Conservation (phyloP, 2,329 filamentous ascomycete species). For the Curvularia hawaiiensis region DNA sequence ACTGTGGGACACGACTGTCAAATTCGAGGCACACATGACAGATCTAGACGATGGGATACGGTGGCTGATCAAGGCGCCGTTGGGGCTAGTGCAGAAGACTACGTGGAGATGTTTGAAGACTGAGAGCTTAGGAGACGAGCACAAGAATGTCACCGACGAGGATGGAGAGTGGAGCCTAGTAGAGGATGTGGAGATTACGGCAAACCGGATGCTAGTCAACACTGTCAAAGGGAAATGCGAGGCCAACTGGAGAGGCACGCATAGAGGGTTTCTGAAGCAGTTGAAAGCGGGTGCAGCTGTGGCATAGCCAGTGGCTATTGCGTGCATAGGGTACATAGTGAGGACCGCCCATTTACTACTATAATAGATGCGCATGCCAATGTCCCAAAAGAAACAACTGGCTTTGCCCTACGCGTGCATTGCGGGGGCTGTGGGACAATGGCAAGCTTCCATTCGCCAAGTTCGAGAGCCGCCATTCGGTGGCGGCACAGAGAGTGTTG, state of each 20-base stretch:
- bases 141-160: conserved; percentile 16
- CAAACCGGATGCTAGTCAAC: conserved; percentile 39
- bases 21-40: conserved; percentile 43
- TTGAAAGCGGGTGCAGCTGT: conserved; percentile 17
- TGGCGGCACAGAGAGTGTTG: conserved; percentile 1
- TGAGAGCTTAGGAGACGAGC: conserved; percentile 19
- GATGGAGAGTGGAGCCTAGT: conserved; percentile 40
- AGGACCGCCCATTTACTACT: neutral
- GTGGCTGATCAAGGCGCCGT: conserved; percentile 44
- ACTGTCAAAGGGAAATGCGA: conserved; percentile 47
- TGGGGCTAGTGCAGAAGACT: conserved; percentile 42
- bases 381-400: neutral
- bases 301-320: neutral
- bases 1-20: conserved; percentile 45
- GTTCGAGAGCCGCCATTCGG: neutral
- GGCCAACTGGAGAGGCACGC: conserved; percentile 42
- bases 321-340: neutral
- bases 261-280: conserved; percentile 37
- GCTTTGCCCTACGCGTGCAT: neutral
- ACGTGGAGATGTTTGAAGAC: conserved; percentile 38
- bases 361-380: neutral
- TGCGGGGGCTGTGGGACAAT: neutral
- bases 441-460: neutral
- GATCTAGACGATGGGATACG: conserved; percentile 40
- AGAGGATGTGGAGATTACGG: conserved; percentile 46